Percentiles rank a stretch among this genome's conserved stretches.
These are phyloP conservation scores for Cyberlindnera petersonii DNA, from an alignment of 805 yeast genomes.

Conservation along the genomic window DNA sequence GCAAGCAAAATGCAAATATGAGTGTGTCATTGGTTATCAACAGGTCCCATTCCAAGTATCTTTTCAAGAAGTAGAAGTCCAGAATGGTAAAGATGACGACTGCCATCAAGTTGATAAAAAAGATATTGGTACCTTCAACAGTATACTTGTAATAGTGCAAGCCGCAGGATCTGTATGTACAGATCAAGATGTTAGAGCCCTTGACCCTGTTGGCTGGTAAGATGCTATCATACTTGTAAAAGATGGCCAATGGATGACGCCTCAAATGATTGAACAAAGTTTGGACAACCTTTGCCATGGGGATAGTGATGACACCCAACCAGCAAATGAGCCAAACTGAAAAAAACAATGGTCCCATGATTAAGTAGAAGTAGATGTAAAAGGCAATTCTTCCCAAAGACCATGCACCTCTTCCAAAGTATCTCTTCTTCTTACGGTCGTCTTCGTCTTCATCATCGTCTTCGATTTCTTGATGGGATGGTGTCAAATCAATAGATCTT, in stretches of 20 bases:
- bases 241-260: constrained; percentile 86
- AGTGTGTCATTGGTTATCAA: constrained; percentile 52
- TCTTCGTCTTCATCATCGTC: constrained; percentile 22
- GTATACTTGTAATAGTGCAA: constrained; percentile 93
- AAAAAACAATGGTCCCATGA: constrained; percentile 64
- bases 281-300: constrained; percentile 79
- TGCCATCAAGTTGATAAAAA: constrained; percentile 78
- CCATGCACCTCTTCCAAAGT: constrained; percentile 94
- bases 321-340: constrained; percentile 61
- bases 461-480: not conserved
- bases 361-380: constrained; percentile 61
- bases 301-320: constrained; percentile 84
- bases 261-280: constrained; percentile 73
- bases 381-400: constrained; percentile 75
- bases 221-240: constrained; percentile 54
- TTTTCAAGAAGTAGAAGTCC: constrained; percentile 65
- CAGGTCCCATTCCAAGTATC: constrained; percentile 34
- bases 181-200: constrained; percentile 61
- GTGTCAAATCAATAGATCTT: constrained; percentile 4
- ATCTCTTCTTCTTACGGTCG: constrained; percentile 41
- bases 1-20: constrained; percentile 70
- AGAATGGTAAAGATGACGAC: constrained; percentile 78
- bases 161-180: constrained; percentile 92
- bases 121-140: constrained; percentile 91
- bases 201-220: constrained; percentile 20